Evolutionary conservation across 164 flowering plant genomes (phyloP), one percentile per base, ranked within the genome.

Genomic region (Cinnamomum micranthum): DNA sequence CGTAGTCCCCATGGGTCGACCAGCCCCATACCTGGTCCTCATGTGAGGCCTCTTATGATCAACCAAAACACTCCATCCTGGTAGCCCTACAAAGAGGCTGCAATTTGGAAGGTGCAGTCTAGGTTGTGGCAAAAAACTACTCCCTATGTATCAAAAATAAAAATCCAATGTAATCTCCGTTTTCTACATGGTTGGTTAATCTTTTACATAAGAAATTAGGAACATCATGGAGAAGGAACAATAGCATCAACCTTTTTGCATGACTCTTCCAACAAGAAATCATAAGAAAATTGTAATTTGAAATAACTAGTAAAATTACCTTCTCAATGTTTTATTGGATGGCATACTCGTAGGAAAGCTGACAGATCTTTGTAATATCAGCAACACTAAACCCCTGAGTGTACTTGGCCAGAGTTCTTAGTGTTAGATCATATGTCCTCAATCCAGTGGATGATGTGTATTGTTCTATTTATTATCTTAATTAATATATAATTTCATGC

Each of bases 311-410:
- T 25, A 35, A 24, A 73, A 31, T 41, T 86, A 92, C 97, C 67
- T 92, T 91, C 85, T 92, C 95, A 69, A 92, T 92, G 77, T 88
- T 91, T 77, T 92, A 95, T 73, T 95, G 79, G 25, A 92, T 92
- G 58, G 97, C 95, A 80, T 92, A 92, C 82, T 91, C 89, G 88
- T 88, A 85, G 1, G 92, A 86, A 10, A 95, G 87, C 77, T 92
- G 97, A 83, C 97, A 92, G 22, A 92, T 91, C 76, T 92, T 95
- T 1, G 95, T 92, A 60, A 92, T 92, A 78, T 92, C 97, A 72
- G 97, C 97, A 71, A 94, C 97, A 71, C 97, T 92, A 75, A 92
- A 92, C 6, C 97, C 97, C 70, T 92, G 95, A 23, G 97, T 91
- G 70, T 90, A 87, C 82, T 88, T 87, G 58, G 97, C 95, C 65